These are phyloP conservation scores for Polysphondylium violaceum DNA, from an alignment of 78 protist genomes.

Conservation along the genomic window DNA sequence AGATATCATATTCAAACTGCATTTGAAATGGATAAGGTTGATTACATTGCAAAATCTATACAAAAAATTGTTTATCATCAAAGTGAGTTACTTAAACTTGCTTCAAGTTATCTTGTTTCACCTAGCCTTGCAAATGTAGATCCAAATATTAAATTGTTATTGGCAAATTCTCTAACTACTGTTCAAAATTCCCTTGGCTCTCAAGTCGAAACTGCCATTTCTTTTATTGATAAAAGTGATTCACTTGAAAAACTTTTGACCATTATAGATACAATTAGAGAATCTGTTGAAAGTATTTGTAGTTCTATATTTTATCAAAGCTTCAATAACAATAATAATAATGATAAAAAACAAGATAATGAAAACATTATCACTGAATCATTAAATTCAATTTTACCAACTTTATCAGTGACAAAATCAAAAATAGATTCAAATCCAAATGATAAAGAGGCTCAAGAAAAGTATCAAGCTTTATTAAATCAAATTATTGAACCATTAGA, in stretches of 20 bases:
- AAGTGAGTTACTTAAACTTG: slow-evolving; percentile 28
- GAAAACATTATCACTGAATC: slow-evolving; percentile 25
- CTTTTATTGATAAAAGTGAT: background rate
- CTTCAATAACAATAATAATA: too few species aligned
- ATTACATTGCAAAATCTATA: slow-evolving; percentile 22
- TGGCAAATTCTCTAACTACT: slow-evolving; percentile 7
- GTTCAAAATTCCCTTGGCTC: slow-evolving; percentile 4
- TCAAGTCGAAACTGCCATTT: slow-evolving; percentile 40
- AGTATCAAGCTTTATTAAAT: background rate
- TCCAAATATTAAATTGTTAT: background rate
- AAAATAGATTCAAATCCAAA: slow-evolving; percentile 21
- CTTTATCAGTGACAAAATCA: slow-evolving; percentile 9
- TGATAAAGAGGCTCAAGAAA: background rate
- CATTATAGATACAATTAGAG: slow-evolving; percentile 37
- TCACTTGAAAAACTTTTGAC: slow-evolving; percentile 5
- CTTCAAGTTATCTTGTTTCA: slow-evolving; percentile 8
- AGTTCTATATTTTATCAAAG: slow-evolving; percentile 35
- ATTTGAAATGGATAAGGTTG: slow-evolving; percentile 29
- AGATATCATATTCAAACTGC: slow-evolving; percentile 64
- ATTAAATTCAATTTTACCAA: slow-evolving; percentile 31
- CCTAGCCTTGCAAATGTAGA: slow-evolving; percentile 15
- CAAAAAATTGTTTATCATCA: slow-evolving; percentile 60
- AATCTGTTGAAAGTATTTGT: slow-evolving; percentile 10
- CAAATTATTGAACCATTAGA: slow-evolving; percentile 34
- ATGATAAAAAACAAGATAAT: background rate